Base-by-base conservation (phyloP, 495 filamentous ascomycete genomes). In the Wilcoxina mikolae region DNA sequence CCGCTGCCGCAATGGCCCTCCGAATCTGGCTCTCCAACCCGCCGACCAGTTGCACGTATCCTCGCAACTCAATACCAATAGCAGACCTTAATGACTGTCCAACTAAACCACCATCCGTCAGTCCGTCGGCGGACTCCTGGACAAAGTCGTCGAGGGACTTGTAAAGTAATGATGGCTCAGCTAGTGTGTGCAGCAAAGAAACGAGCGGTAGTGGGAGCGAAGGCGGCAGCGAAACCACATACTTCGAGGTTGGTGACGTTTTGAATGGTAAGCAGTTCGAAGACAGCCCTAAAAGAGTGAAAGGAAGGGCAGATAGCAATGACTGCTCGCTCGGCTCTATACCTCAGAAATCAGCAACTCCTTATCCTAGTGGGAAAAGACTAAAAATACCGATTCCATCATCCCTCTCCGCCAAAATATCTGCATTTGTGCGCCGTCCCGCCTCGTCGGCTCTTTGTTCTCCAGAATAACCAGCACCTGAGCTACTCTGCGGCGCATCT, bases 1-100 rank as follows among this genome's bases (percentile, higher is more conserved):
- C 80, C 10, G 84, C 69, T 48, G 81, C 76, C 5, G 88, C 86
- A 50, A 66, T 50, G 27, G 58, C 64, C 57, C 85, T 74, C 52
- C 89, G 76, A 42, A 96, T 94, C 64, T 96, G 87, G n/a, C 82
- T 83, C 69, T 99, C 93, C 35, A 99, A 67, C 0, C 88, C 93
- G 26, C 90, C 88, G 25, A 99, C 83, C 4, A 96, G 74, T n/a
- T 85, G 81, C 23, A 99, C 73, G 65, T 99, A 99, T 15, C 87
- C 86, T 31, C 87, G 78, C 2, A 96, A 71, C 67, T 99, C 90
- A 46, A 76, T 75, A 48, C 79, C 80, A 61, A 96, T 82, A 17
- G 91, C 88, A 44, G 89, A 85, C n/a, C 88, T 80, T 46, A 99
- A 73, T 66, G 87, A 94, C 69, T 99, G 93, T 10, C 79, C 85